These are phyloP conservation scores for Solanum aculeatissimum DNA, from an alignment of 305 asterid genomes.

Conservation along the genomic window DNA sequence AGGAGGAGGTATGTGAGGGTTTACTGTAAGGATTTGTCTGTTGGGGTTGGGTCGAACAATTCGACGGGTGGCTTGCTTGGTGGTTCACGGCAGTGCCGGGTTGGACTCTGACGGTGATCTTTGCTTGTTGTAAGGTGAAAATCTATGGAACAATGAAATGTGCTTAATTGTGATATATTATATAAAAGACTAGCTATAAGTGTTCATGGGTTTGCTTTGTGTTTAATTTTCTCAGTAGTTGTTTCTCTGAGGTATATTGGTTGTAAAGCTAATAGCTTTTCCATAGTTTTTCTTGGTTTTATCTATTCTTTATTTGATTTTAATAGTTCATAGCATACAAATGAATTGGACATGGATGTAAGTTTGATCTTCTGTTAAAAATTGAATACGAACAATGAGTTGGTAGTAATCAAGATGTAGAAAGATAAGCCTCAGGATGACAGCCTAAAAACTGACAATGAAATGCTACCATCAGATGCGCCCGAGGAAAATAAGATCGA, in stretches of 20 bases:
- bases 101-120: constrained; percentile 47
- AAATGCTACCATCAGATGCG: neutral
- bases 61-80: constrained; percentile 37
- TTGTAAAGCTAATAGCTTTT: neutral
- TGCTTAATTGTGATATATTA: neutral
- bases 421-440: neutral
- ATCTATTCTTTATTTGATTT: neutral
- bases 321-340: neutral
- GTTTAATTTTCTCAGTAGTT: neutral
- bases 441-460: neutral
- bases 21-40: constrained; percentile 47
- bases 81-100: constrained; percentile 50
- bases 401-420: neutral
- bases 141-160: neutral
- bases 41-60: constrained; percentile 29
- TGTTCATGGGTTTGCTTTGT: neutral
- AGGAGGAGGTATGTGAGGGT: constrained; percentile 54
- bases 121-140: neutral
- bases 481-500: neutral
- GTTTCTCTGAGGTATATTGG: neutral
- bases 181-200: neutral
- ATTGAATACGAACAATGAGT: no score
- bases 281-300: neutral
- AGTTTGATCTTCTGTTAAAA: no score
- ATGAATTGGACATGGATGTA: no score